A percentile compares a stretch with the other conserved stretches of the same genome.
phyloP scores from a whole-genome alignment of 2,329 filamentous ascomycete species.

The Neurospora crassa region DNA sequence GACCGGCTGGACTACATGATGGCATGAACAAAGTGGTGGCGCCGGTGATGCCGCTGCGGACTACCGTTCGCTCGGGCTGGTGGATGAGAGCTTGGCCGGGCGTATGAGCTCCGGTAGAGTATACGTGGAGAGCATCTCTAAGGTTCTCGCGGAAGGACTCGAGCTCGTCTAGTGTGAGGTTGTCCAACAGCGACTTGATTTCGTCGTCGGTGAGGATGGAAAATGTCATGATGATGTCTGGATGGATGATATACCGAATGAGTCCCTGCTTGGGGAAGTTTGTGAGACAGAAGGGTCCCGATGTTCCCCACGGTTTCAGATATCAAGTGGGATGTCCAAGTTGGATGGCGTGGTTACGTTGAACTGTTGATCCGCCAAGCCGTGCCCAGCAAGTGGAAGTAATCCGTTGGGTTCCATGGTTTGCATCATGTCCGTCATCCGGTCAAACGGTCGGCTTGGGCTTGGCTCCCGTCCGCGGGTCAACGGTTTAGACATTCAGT shows the following conservation, averaged over 20 bases:
- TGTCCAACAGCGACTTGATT: constrained; percentile 44
- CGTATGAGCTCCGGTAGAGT: constrained; percentile 45
- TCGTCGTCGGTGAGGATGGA: constrained; percentile 49
- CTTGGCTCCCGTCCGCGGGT: not conserved
- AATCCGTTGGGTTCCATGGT: not conserved
- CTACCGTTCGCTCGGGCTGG: constrained; percentile 43
- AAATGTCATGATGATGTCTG: constrained; percentile 44
- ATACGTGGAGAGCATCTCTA: constrained; percentile 47
- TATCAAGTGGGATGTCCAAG: not conserved
- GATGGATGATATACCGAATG: not conserved
- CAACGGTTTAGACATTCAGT: not conserved
- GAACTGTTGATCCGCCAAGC: not conserved
- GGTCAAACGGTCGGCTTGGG: not conserved
- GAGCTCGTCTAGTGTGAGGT: constrained; percentile 41
- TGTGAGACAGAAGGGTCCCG: not conserved
- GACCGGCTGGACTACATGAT: constrained; percentile 50
- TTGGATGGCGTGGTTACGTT: not conserved
- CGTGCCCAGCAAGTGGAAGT: not conserved
- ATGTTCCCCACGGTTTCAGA: constrained; percentile 9
- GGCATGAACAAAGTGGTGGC: constrained; percentile 67
- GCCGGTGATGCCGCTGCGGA: constrained; percentile 37
- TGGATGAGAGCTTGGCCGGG: constrained; percentile 36
- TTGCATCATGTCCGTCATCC: not conserved
- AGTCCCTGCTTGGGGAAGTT: not conserved
- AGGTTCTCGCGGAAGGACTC: constrained; percentile 40